Conservation (phyloP, 495 filamentous ascomycete species). For the Aspergillus egyptiacus region DNA sequence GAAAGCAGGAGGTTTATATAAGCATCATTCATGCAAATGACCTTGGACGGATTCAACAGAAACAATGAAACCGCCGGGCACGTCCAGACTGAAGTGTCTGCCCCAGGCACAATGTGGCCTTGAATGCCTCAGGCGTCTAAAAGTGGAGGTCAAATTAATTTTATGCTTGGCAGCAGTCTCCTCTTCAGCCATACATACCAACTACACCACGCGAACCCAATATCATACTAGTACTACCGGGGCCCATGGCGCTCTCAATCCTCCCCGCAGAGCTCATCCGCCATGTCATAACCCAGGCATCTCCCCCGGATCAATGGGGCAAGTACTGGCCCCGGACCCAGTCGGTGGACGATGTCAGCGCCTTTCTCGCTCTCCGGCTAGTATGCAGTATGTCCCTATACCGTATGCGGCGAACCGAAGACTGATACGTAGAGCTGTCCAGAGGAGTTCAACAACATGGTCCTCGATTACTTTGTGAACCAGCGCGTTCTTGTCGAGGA, state of each 20-base stretch:
- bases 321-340: conserved; percentile 1
- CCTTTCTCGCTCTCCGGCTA: neutral
- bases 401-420: neutral
- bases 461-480: neutral
- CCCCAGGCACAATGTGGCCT: no score
- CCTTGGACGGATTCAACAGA: no score
- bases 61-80: no score
- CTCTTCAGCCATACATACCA: neutral
- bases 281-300: neutral
- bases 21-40: no score
- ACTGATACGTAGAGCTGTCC: neutral
- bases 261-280: neutral
- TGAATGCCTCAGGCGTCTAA: neutral
- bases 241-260: neutral
- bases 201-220: neutral
- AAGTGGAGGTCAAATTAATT: neutral
- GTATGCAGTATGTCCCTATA: conserved; percentile 1
- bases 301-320: neutral
- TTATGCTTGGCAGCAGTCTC: neutral
- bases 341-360: neutral
- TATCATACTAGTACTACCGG: neutral
- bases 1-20: no score
- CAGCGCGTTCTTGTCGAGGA: neutral
- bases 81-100: no score
- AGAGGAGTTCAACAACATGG: neutral